Percentiles rank a stretch among this genome's conserved stretches.
phyloP scores from a whole-genome alignment of 768 basidiomycete species.

The Rhodotorula paludigena region DNA sequence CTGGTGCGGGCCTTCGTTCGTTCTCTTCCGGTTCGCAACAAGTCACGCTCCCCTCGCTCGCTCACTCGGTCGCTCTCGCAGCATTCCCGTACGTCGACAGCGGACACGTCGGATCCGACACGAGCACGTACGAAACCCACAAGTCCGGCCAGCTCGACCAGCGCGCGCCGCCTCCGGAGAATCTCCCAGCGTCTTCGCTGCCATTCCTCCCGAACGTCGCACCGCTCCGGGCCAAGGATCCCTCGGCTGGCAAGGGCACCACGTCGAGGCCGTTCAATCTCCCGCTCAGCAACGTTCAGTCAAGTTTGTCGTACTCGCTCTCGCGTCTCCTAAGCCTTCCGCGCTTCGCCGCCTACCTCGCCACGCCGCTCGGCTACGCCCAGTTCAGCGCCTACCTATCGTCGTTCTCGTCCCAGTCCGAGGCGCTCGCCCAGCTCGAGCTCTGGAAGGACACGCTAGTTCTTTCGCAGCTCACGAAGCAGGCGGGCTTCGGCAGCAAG shows the following conservation, averaged over 20 bases:
- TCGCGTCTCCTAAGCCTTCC: slow-evolving; percentile 16
- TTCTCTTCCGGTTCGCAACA: background rate
- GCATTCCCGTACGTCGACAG: background rate
- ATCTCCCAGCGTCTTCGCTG: background rate
- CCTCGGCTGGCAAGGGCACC: background rate
- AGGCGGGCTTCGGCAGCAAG: background rate
- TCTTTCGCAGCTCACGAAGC: background rate
- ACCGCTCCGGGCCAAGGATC: background rate
- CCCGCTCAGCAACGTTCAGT: slow-evolving; percentile 4
- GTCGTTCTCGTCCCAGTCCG: background rate
- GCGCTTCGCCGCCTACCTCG: slow-evolving; percentile 18
- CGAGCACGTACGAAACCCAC: background rate
- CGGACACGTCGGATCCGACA: background rate
- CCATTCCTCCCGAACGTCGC: background rate
- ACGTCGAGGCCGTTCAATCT: slow-evolving; percentile 16
- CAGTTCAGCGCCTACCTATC: slow-evolving; percentile 24
- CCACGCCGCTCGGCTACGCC: slow-evolving; percentile 14
- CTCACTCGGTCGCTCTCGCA: background rate
- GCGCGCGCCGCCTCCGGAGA: slow-evolving; percentile 13
- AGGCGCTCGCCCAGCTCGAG: slow-evolving; percentile 11
- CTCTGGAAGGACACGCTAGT: slow-evolving; percentile 19
- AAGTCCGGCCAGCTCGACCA: background rate
- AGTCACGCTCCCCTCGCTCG: background rate
- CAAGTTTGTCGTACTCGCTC: slow-evolving; percentile 19
- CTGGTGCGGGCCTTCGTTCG: background rate